Evolutionary conservation across 768 basidiomycete species (phyloP), one percentile per base, ranked within the genome.

Genomic region (Chiua virens): DNA sequence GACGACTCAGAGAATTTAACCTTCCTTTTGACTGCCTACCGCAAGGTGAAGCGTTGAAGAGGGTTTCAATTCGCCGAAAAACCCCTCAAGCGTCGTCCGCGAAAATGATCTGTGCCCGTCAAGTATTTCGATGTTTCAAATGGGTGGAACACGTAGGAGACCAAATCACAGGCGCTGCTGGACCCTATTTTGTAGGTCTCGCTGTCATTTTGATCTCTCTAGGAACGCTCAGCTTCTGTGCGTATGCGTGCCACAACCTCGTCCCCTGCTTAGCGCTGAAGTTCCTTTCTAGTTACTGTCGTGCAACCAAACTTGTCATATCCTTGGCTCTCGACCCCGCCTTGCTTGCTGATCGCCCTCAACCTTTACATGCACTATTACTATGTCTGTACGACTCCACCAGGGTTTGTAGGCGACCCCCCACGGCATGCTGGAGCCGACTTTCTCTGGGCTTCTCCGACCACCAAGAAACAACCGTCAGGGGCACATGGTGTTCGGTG

Each of bases 331-430:
- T 76, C 80, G 8, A 72, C 83, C 7, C 89, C 91, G 1, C 62
- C 83, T 49, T 92, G 89, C 70, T 40, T 81, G n/a, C 74, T 94
- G 39, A 82, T 94, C 50, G 84, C 85, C 4, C 45, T 83, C 50
- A 97, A 98, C 66, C 66, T 96, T 30, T 78, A 82, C 59, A 73
- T 71, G 50, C 92, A 97, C 64, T 98, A 99, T 67, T 97, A 85
- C 69, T 86, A 84, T 54, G 92, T 84, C 39, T 85, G 89, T 62
- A 88, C 86, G 3, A 77, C 90, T 1, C 69, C 75, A 0, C 93
- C 97, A 0, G 97, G 97, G 2, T 90, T 85, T 56, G 79, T 87
- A 0, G 74, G 81, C n/a, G 87, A 86, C 11, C 72, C 80, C 7
- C 75, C 78, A 14, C 69, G 60, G 5, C 63, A 71, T 25, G 57